Evolutionary conservation across 345 rosid genomes (phyloP).

Genomic region (Syzygium jambos): DNA sequence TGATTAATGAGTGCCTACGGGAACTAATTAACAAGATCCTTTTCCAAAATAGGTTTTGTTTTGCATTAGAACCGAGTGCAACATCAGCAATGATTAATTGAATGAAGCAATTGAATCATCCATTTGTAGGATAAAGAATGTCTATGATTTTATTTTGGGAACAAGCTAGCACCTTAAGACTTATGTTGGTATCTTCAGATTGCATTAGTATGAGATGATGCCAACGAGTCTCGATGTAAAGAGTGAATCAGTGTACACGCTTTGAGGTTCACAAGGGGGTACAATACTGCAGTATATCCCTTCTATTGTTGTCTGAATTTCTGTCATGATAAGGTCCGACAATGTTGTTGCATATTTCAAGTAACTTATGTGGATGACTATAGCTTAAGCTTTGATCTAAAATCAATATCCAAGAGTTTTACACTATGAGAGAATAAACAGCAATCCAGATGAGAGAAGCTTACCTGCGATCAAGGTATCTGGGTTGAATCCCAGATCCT

Average conservation of each 20-base stretch:
- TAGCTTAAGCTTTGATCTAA: neutral
- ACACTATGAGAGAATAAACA: neutral
- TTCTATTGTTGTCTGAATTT: neutral
- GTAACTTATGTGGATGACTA: neutral
- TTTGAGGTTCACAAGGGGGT: neutral
- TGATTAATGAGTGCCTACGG: neutral
- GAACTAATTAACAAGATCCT: neutral
- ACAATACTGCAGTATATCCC: neutral
- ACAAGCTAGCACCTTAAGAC: neutral
- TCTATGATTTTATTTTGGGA: neutral
- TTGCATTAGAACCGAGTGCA: neutral
- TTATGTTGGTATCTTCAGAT: neutral
- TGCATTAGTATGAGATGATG: neutral
- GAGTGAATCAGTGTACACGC: neutral
- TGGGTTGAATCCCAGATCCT: conserved; percentile 92
- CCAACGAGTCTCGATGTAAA: neutral
- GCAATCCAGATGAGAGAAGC: neutral
- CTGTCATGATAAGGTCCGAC: neutral
- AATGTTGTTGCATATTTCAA: neutral
- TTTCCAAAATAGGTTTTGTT: neutral
- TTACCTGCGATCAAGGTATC: conserved; percentile 97
- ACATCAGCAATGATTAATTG: neutral
- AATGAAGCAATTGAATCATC: neutral
- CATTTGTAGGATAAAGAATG: neutral
- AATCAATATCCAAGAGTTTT: neutral